Base-by-base conservation (phyloP, 768 basidiomycete species). In the Leccinum broughii region DNA sequence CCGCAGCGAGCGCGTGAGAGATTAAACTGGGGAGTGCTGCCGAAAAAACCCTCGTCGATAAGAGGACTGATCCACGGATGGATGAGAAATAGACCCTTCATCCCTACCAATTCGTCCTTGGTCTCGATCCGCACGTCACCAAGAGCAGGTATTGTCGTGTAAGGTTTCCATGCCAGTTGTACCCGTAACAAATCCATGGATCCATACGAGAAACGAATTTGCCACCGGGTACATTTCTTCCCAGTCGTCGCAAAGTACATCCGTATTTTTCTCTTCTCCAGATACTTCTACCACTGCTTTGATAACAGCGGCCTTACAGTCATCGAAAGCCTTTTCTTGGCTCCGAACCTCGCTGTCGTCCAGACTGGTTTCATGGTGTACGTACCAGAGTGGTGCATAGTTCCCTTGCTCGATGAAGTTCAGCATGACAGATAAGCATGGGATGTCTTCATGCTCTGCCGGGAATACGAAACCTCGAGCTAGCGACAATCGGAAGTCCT, bases 231-330 rank as follows among this genome's bases (percentile, higher is more conserved):
- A 72, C 17, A 72, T 76, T 32, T 77, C 72, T 53, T 85, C 82
- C 20, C 79, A 82, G 49, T 84, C 81, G 63, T 88, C 85, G 86
- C 90, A 93, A n/a, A 93, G 76, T 8, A 87, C 83, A 54, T 92
- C 87, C 62, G 83, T 83, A 64, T 91, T 93, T 64, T 81, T 84
- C 62, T 90, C 89, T 69, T 93, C 90, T 41, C 92, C 92, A 9
- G 91, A 85, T 44, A 90, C 85, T 68, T 93, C 93, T 30, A 95
- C 92, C 15, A 95, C 83, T 3, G 89, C 84, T 66, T 93, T 93
- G 72, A 94, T 87, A 9, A 94, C 77, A 0, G 91, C 92, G 4
- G 88, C 89, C 75, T 95, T 95, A 76, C 92, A 92, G 30, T 87
- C 83, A 64, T 87, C 85, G 62, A 95, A 89, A 2, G 82, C 80